Evolutionary conservation across 768 basidiomycete genomes (phyloP), one percentile per base, ranked within the genome.

Genomic region (Suillus discolor): DNA sequence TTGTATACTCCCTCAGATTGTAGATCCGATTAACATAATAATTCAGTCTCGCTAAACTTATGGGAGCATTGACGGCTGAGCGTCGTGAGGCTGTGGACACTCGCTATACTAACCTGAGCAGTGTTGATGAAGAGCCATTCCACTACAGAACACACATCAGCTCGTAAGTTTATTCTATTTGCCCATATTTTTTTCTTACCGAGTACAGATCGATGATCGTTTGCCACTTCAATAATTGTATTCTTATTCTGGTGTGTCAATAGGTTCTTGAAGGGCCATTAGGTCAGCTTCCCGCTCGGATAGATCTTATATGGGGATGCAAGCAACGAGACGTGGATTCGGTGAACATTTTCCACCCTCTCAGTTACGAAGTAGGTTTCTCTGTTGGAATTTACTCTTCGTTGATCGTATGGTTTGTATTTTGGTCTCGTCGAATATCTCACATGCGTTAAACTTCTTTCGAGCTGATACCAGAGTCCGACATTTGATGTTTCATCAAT

Each of bases 81-180:
- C 86, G 95, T 6, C 80, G 86, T 42, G 90, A 91, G 66, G 90
- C 92, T 7, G 96, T 96, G 0, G 80, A 82, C 57, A 86, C 85
- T 42, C 85, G 94, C 49, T 96, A 96, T 69, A 76, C 78, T 39
- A 92, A 89, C 67, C 81, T 96, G 13, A 77, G 88, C 70, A 88
- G 92, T 67, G 91, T 97, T 2, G 91, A 78, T 9, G 96, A 98
- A 77, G 85, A 87, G 42, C 96, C 96, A 0, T 97, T 97, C 77
- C 92, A 94, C 72, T 94, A 94, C 67, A 92, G 96, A 51, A 97
- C 96, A 0, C 96, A 98, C 74, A 97, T 96, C 73, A 94, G 92
- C 73, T 96, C 94, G 12, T 77, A 62, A n/a, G 75, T 18, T 6
- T 47, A 54, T 0, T 5, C 36, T 53, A 59, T 25, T 61, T 6